Evolutionary conservation across 129 eudicot species (phyloP), one percentile per base, ranked within the genome.

Genomic region (Artemisia tridentata): DNA sequence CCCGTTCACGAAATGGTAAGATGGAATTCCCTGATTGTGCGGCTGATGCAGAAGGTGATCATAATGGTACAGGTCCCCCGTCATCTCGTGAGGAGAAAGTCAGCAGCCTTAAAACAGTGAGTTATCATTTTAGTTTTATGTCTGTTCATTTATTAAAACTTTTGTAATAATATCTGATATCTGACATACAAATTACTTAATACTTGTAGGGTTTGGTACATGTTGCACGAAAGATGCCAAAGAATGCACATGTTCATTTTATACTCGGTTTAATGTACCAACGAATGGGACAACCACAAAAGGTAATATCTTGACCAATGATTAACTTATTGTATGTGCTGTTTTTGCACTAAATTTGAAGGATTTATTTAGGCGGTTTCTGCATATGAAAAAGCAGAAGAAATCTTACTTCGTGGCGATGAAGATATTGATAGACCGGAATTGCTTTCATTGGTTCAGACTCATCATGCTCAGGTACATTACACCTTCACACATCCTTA

Each of bases 91-190:
- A 93, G 85, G 98, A 93, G 73, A 93, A 93, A 88, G 97, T 93
- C 64, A 90, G 99, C 90, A 90, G 99, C 84, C 95, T 93, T 60
- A 90, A 84, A 80, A 93, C 97, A 38, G 99, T 93, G 81, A 87
- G 99, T 82, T 50, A 11, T 63, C 2, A 13, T 45, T 45, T 38
- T 38, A 38, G 45, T 38, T 7, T 38, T 38, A 38, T 1, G 45
- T 38, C 45, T 38, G 45, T 38, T 38, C 11, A 38, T 38, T 7
- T 38, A 7, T 1, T 38, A 38, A 7, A 38, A 38, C 11, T 7
- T 38, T 38, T 38, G 11, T 38, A 38, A 38, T 38, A 9, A 38
- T 7, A 34, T 38, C 45, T 7, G 10, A 38, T 38, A 38, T 38
- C 1, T 7, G 9, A 1, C 45, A 38, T 71, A 54, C 52, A 3